Evolutionary conservation across 305 asterid genomes (phyloP), one percentile per base, ranked within the genome.

Genomic region (Fraxinus baroniana): DNA sequence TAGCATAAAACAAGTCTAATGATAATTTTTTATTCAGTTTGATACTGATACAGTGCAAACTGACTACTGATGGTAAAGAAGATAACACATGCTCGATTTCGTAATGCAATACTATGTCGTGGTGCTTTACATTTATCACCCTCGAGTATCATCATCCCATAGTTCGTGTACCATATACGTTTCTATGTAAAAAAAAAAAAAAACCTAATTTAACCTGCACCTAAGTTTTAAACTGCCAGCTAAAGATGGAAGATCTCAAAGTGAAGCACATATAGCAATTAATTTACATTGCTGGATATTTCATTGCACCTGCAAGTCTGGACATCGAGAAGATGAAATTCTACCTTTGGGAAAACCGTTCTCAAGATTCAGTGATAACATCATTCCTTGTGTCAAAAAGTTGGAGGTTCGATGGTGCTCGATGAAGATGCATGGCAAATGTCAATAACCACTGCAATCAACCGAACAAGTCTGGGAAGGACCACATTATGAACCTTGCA

Each of bases 401-500:
- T 28, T 46, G 86, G 89, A 87, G 89, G 87, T 79, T 6, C 76
- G 87, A 85, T 87, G 88, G 87, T 71, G 28, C 80, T 52, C 84
- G 57, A 79, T 79, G 49, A 84, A 22, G 83, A 68, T 35, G 62
- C 44, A 28, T n/a, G 15, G 49, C 32, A 39, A 46, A 2, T 44
- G 79, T 1, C 3, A 78, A 44, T 15, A 74, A 79, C 33, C 72
- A 70, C 44, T 52, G 62, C 32, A 79, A 80, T 87, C 91, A 91
- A 73, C 87, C 90, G 87, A 94, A 91, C 81, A 97, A 80, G 71
- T 97, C 98, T 3, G 94, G 97, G 81, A 97, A 97, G 46, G 98
- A 93, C 98, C 99, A 94, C 98, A 94, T 93, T 81, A 97, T 91
- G 77, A 94, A 97, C 91, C 88, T 92, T 1, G 94, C 96, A 71